These are phyloP conservation scores for Lodderomyces margitis DNA, from an alignment of 1,139 yeast genomes.

Conservation along the genomic window DNA sequence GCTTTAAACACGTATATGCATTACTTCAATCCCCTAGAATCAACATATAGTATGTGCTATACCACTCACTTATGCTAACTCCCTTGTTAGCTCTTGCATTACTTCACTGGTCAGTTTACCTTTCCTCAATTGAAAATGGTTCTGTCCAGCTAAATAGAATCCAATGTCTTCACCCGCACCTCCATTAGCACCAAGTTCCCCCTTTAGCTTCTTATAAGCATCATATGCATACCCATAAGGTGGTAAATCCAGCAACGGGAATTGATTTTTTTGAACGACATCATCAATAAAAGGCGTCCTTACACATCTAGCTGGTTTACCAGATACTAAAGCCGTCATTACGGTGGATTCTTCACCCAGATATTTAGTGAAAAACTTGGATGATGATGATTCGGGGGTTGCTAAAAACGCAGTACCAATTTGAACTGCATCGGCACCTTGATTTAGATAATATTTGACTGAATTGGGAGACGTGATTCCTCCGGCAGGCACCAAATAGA, in stretches of 20 bases:
- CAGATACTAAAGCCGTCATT: constrained; percentile 38
- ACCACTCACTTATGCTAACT: constrained; percentile 2
- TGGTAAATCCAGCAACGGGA: constrained; percentile 22
- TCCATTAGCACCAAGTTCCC: constrained; percentile 3
- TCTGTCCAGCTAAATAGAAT: constrained; percentile 35
- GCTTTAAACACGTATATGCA: no score
- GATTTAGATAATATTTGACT: constrained; percentile 24
- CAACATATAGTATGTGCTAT: no score
- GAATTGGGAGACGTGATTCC: constrained; percentile 36
- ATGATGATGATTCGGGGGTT: constrained; percentile 29
- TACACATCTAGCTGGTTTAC: constrained; percentile 38
- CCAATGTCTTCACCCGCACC: constrained; percentile 20
- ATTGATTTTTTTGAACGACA: constrained; percentile 10
- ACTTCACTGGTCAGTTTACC: constrained; percentile 14
- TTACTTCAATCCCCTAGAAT: no score
- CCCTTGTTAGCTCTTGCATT: constrained; percentile 15
- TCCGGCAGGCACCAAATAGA: constrained; percentile 45
- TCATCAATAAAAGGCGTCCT: constrained; percentile 29
- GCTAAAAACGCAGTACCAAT: constrained; percentile 46
- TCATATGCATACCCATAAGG: constrained; percentile 36
- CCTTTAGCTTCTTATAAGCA: constrained; percentile 29
- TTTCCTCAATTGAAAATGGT: constrained; percentile 22
- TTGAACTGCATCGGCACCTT: constrained; percentile 48
- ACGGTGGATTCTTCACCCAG: constrained; percentile 21
- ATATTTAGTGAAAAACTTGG: constrained; percentile 17